phyloP scores from a whole-genome alignment of 1,284 basidiomycete genomes.

The Rhodotorula sp. region DNA sequence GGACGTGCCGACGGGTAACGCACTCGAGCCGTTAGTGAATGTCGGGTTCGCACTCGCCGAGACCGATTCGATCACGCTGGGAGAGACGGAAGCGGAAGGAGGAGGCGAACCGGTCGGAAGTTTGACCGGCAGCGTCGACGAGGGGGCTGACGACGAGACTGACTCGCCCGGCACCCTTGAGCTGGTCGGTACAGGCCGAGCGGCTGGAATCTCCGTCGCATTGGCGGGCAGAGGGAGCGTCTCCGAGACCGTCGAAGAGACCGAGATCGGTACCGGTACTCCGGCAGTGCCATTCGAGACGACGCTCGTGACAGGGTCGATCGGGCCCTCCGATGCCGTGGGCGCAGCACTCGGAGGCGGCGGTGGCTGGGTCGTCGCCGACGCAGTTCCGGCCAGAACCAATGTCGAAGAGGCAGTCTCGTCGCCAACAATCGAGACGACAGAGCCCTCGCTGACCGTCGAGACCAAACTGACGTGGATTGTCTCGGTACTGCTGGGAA shows the following conservation, averaged over 20 bases:
- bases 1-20: background rate
- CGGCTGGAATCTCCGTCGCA: background rate
- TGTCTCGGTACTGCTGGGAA: too few relatives aligned
- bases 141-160: background rate
- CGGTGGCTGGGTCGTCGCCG: too few relatives aligned
- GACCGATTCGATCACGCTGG: background rate
- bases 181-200: background rate
- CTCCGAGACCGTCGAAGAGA: background rate
- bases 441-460: too few relatives aligned
- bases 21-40: background rate
- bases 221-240: background rate
- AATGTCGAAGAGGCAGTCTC: too few relatives aligned
- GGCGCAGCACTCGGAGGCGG: too few relatives aligned
- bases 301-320: background rate
- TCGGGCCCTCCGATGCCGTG: too few relatives aligned
- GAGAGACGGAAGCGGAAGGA: background rate
- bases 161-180: background rate
- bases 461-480: too few relatives aligned
- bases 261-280: background rate
- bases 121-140: background rate
- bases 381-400: too few relatives aligned
- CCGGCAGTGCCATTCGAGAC: background rate
- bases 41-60: background rate
- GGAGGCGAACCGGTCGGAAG: background rate
- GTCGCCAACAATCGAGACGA: too few relatives aligned